phyloP scores from a whole-genome alignment of 2,329 filamentous ascomycete species.

The Botryotinia calthae region DNA sequence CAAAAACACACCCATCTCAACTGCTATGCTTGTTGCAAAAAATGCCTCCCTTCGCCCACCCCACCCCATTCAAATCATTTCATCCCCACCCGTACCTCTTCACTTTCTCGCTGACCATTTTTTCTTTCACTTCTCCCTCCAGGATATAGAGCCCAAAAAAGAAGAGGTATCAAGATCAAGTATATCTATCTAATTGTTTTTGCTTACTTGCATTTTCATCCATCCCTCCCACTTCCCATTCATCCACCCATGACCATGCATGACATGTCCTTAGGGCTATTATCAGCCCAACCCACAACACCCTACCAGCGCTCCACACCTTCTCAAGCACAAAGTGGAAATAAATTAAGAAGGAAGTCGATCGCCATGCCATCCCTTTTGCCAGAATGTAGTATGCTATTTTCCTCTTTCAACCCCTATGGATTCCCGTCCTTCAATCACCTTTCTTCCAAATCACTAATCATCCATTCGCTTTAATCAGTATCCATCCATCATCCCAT shows the following conservation, averaged over 20 bases:
- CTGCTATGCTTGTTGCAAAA: constrained; percentile 6
- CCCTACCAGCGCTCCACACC: not conserved
- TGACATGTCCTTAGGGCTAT: not conserved
- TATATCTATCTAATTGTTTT: constrained; percentile 19
- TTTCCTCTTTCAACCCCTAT: constrained; percentile 7
- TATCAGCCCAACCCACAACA: not conserved
- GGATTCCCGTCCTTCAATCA: not conserved
- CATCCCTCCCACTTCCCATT: not conserved
- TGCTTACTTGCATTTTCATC: constrained; percentile 3
- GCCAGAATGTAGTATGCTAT: constrained; percentile 18
- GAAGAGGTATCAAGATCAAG: constrained; percentile 15
- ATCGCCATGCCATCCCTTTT: constrained; percentile 13
- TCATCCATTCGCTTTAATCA: constrained; percentile 3
- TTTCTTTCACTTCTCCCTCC: not conserved
- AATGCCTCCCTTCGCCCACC: not conserved
- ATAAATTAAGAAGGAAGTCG: not conserved
- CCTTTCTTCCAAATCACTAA: not conserved
- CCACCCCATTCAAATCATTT: not conserved
- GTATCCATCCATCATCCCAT: constrained; percentile 5
- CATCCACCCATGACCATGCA: not conserved
- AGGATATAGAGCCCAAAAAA: not conserved
- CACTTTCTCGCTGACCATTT: not conserved
- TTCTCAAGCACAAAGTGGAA: constrained; percentile 5
- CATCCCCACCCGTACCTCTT: not conserved
- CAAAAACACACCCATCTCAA: not conserved